Conservation (phyloP, 1,139 yeast genomes). For the Blastobotrys indianensis region DNA sequence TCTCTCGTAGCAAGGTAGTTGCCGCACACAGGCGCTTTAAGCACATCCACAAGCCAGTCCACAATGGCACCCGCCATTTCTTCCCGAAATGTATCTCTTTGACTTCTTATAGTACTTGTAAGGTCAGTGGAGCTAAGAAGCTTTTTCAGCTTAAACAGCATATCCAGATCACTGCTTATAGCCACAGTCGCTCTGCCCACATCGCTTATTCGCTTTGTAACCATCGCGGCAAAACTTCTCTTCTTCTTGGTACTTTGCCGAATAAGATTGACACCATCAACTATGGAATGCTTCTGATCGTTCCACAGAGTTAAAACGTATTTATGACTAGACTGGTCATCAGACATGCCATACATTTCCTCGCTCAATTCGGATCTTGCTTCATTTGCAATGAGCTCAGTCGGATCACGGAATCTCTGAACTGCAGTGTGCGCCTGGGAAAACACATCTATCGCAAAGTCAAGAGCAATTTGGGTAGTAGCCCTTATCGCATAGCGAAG, state of each 20-base stretch:
- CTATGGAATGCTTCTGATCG: slow-evolving; percentile 69
- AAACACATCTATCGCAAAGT: slow-evolving; percentile 71
- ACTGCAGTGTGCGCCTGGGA: slow-evolving; percentile 39
- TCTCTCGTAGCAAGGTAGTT: slow-evolving; percentile 46
- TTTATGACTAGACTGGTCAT: slow-evolving; percentile 39
- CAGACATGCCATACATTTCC: slow-evolving; percentile 40
- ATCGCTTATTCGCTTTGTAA: slow-evolving; percentile 55
- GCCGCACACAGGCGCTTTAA: slow-evolving; percentile 51
- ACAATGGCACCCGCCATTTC: slow-evolving; percentile 74
- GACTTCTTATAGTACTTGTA: slow-evolving; percentile 58
- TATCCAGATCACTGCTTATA: slow-evolving; percentile 47
- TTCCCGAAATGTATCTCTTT: slow-evolving; percentile 70
- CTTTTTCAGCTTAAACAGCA: slow-evolving; percentile 49
- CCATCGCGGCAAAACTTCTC: slow-evolving; percentile 66
- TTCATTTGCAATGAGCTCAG: slow-evolving; percentile 25
- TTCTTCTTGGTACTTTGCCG: slow-evolving; percentile 59
- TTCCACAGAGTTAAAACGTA: slow-evolving; percentile 64
- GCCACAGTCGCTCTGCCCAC: slow-evolving; percentile 68
- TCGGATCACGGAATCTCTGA: slow-evolving; percentile 26
- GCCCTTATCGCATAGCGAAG: slow-evolving; percentile 24
- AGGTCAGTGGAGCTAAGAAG: slow-evolving; percentile 56
- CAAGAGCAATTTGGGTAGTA: slow-evolving; percentile 55
- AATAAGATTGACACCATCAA: slow-evolving; percentile 67
- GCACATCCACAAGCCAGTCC: slow-evolving; percentile 56
- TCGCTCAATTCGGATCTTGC: slow-evolving; percentile 35